Conservation (phyloP, 805 yeast species). For the Saturnispora gosingensis region DNA sequence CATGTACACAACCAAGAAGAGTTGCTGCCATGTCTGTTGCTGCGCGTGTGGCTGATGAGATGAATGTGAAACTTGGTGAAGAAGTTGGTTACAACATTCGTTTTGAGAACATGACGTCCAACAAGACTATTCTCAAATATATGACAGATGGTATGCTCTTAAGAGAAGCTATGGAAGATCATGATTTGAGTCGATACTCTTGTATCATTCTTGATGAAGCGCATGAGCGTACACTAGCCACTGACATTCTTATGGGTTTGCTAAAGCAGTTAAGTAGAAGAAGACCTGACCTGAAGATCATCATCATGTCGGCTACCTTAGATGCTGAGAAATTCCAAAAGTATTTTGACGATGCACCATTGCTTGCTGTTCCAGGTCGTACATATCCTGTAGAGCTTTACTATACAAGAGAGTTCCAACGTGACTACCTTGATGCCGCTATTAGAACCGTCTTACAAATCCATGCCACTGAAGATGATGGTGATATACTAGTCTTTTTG, state of each 20-base stretch:
- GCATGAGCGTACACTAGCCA: conserved; percentile 93
- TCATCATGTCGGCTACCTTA: conserved; percentile 95
- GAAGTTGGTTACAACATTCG: conserved; percentile 95
- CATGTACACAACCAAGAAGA: conserved; percentile 95
- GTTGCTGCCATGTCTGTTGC: conserved; percentile 99
- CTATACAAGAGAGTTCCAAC: conserved; percentile 93
- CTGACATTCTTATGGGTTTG: conserved; percentile 94
- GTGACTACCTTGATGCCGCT: conserved; percentile 91
- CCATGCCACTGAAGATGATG: conserved; percentile 92
- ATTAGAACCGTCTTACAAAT: conserved; percentile 92
- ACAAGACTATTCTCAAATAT: conserved; percentile 77
- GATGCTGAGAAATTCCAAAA: conserved; percentile 81
- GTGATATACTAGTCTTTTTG: conserved; percentile 77
- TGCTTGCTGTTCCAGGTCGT: conserved; percentile 95
- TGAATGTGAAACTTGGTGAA: conserved; percentile 87
- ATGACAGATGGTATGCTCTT: conserved; percentile 99
- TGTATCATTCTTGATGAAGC: conserved; percentile 96
- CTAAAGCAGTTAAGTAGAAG: conserved; percentile 71
- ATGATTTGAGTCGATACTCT: conserved; percentile 65
- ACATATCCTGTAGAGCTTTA: conserved; percentile 96
- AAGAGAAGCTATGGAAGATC: conserved; percentile 97
- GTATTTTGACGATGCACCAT: conserved; percentile 85
- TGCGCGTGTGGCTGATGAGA: conserved; percentile 92
- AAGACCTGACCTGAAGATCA: conserved; percentile 82
- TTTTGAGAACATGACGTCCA: conserved; percentile 81